Evolutionary conservation across 2,329 filamentous ascomycete genomes (phyloP), one percentile per base, ranked within the genome.

Genomic region (Xylaria sp.): DNA sequence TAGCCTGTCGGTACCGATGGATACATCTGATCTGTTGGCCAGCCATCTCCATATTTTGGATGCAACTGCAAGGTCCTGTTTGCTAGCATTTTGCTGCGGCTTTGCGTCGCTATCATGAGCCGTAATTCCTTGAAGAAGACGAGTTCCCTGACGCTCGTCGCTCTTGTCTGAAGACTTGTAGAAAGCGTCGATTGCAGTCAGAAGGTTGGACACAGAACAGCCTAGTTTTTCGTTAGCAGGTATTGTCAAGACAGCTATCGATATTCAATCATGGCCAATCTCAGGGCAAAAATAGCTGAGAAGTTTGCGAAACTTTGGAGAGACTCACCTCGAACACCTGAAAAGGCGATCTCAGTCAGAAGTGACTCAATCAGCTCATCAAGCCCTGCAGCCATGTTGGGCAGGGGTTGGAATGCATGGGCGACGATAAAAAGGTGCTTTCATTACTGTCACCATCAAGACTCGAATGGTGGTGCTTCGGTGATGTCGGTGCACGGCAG

Each of bases 321-420:
- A 57, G 59, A 77, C 81, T 73, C 66, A 83, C 81, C 81, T 69
- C 76, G 76, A 61, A 79, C 76, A 38, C 81, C 81, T 39, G 78
- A 79, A 72, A 81, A 82, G 20, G 81, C 81, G 47, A 82, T 81
- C 75, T 83, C 80, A 1, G 75, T 77, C 63, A 83, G 75, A 66
- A 83, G 79, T 66, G 77, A 79, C 71, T 83, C 81, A 58, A 83
- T 77, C 72, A 83, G 74, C 73, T 80, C 80, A 73, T 83, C 81
- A 66, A 83, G 78, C 70, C 80, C 81, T 69, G 73, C 77, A 51
- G 76, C 76, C 78, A 80, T 80, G 29, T 65, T 77, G 74, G 63
- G 56, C 47, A 59, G 33, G 22, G 42, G 56, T 50, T 47, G 53
- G 55, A 29, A 69, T 63, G 38, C 74, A 76, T 77, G 66, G 39